Conservation (phyloP, 805 yeast genomes). For the Hanseniaspora guilliermondii region DNA sequence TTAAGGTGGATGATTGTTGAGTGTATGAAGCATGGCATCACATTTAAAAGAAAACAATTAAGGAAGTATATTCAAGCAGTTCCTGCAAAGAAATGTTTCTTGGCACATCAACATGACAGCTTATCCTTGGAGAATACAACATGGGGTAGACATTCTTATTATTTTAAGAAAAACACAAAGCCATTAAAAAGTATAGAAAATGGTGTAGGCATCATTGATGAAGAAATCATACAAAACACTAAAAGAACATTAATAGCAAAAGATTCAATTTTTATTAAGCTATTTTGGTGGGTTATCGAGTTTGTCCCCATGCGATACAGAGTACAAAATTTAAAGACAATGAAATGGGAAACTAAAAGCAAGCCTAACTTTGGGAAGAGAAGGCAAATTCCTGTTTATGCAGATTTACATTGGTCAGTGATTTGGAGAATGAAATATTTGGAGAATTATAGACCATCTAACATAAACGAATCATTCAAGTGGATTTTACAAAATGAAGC, state of each 20-base stretch:
- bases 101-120: slow-evolving; percentile 44
- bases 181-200: background rate
- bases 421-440: slow-evolving; percentile 42
- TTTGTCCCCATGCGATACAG: slow-evolving; percentile 46
- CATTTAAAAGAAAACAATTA: slow-evolving; percentile 33
- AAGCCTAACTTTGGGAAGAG: slow-evolving; percentile 46
- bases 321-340: slow-evolving; percentile 32
- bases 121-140: slow-evolving; percentile 25
- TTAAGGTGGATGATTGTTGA: slow-evolving; percentile 51
- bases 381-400: slow-evolving; percentile 38
- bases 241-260: slow-evolving; percentile 10
- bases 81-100: slow-evolving; percentile 32
- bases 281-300: slow-evolving; percentile 54
- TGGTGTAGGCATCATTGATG: slow-evolving; percentile 11
- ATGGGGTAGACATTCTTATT: background rate
- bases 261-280: slow-evolving; percentile 7
- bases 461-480: slow-evolving; percentile 23
- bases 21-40: slow-evolving; percentile 40
- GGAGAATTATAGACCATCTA: slow-evolving; percentile 34
- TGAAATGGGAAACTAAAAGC: slow-evolving; percentile 39
- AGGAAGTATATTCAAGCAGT: slow-evolving; percentile 31
- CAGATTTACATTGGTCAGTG: slow-evolving; percentile 51
- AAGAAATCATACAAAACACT: slow-evolving; percentile 4
- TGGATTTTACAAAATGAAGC: slow-evolving; percentile 20
- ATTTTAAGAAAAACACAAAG: background rate